A percentile compares a stretch with the other conserved stretches of the same genome.
These are phyloP conservation scores for Umbelopsis sp. DNA, from an alignment of 192 early-diverging fungal species.

Conservation along the genomic window DNA sequence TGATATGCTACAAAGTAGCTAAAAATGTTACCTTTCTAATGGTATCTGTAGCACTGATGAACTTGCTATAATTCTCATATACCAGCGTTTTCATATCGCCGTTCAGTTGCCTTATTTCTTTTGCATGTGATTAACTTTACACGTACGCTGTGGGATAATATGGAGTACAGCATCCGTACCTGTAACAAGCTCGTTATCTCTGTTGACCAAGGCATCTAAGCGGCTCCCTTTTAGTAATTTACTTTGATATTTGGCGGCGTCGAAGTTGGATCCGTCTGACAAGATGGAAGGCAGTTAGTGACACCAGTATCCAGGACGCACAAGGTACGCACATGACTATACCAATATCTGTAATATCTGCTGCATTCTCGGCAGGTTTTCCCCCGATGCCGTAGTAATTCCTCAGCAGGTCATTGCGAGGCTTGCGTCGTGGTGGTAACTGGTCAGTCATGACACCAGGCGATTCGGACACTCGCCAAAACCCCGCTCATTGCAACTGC, in stretches of 20 bases:
- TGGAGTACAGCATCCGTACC: slow-evolving; percentile 40
- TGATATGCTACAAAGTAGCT: neutral
- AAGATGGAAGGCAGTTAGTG: neutral
- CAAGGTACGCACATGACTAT: neutral
- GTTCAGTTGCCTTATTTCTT: slow-evolving; percentile 86
- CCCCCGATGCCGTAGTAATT: slow-evolving; percentile 52
- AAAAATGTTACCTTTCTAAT: slow-evolving; percentile 63
- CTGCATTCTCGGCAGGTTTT: slow-evolving; percentile 28
- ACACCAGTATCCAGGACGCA: slow-evolving; percentile 1
- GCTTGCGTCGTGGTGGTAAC: slow-evolving; percentile 14
- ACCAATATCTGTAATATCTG: slow-evolving; percentile 74
- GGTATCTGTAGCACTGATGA: slow-evolving; percentile 93
- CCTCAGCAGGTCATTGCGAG: slow-evolving; percentile 52
- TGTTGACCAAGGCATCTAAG: slow-evolving; percentile 68
- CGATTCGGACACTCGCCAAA: neutral
- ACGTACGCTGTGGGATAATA: neutral
- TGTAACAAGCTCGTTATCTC: slow-evolving; percentile 76
- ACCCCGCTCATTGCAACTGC: neutral
- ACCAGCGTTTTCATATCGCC: slow-evolving; percentile 97
- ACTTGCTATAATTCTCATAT: slow-evolving; percentile 98
- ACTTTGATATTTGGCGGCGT: slow-evolving; percentile 78
- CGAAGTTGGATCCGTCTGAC: slow-evolving; percentile 69
- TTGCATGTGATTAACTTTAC: slow-evolving; percentile 21
- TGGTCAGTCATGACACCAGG: neutral
- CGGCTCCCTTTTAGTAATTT: slow-evolving; percentile 70